Evolutionary conservation across 164 flowering plant genomes (phyloP), one percentile per base, ranked within the genome.

Genomic region (Amborella trichopoda): DNA sequence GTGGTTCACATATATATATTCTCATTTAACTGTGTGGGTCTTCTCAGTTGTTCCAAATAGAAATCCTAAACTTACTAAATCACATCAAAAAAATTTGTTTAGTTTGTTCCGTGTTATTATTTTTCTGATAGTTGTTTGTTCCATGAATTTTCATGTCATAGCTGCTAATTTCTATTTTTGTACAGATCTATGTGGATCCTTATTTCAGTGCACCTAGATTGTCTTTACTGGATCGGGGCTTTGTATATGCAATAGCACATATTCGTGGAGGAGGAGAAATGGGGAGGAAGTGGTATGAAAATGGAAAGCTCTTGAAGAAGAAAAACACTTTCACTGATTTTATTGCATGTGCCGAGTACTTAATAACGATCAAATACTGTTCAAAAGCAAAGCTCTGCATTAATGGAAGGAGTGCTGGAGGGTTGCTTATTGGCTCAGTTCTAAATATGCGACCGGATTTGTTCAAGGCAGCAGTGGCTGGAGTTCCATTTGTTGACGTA

Each of bases 261-360:
- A 65, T 85, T 60, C 97, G 95, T 53, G 97, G 95, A 20, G 97
- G 97, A 46, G 95, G 97, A 56, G 97, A 90, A 79, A 85, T 90
- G 95, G 97, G 97, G 48, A 77, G 97, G 70, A 76, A 68, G 65
- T 85, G 97, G 97, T 90, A 90, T 52, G 97, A 90, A 53, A 69
- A 83, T 63, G 98, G 98, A 49, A 86, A 90, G 61, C 57, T 86
- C n/a, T 52, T 83, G 59, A 74, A 79, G 72, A 90, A 90, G 64
- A 77, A 54, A 43, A 86, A 90, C 62, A 90, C 95, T 6, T 90
- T 90, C 57, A 77, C 91, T 6, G 98, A 90, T 71, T 90, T 90
- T 64, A 79, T 66, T 55, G 51, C 83, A 41, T 77, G 73, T 64
- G 94, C 94, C 3, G 89, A 86, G 64, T 76, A 71, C 59, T 61